Base-by-base conservation (phyloP, 225 moss, liverwort and hornwort species). In the Antitrichia curtipendula region DNA sequence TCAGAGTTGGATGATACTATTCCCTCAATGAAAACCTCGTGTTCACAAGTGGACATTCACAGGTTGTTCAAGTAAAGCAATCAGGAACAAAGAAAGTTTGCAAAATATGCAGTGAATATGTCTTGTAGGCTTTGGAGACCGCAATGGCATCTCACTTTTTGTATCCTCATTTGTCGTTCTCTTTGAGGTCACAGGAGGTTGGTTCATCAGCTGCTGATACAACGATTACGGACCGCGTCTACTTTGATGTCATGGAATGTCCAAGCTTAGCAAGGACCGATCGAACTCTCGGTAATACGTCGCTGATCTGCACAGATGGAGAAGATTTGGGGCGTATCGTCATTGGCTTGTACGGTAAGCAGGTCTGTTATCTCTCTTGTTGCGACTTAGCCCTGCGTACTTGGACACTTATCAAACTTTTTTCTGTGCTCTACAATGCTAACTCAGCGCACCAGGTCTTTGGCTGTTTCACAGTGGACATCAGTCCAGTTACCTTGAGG, bases 311-410 rank as follows among this genome's bases (percentile, higher is more conserved):
- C 90, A 90, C 87, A 58, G 92, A 91, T 57, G 96, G 95, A 86
- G 96, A 99, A 90, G 83, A 94, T 25, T 86, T 99, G 88, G 98
- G 98, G 49, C 96, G 97, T 74, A 94, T 99, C 80, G 95, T 99
- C 54, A 95, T 99, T 84, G 98, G 98, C 86, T 92, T 99, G 87
- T 99, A 96, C 89, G 97, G 98, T 85, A 94, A 95, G 88, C 94
- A 96, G 93, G 94, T 94, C 91, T 89, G 94, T 92, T 90, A 90
- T 90, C 75, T 88, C 28, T 91, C 70, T 80, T 84, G 69, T 71
- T 84, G 66, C 87, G 85, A 80, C 73, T 91, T 84, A 82, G 59
- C 82, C 77, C 41, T 72, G 63, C 64, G 54, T 86, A 25, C 45
- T 75, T 49, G 61, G 69, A 29, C 41, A 82, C 40, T 66, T 82